Conservation (phyloP, 148 eudicot genomes). For the Rhododendron henanense region DNA sequence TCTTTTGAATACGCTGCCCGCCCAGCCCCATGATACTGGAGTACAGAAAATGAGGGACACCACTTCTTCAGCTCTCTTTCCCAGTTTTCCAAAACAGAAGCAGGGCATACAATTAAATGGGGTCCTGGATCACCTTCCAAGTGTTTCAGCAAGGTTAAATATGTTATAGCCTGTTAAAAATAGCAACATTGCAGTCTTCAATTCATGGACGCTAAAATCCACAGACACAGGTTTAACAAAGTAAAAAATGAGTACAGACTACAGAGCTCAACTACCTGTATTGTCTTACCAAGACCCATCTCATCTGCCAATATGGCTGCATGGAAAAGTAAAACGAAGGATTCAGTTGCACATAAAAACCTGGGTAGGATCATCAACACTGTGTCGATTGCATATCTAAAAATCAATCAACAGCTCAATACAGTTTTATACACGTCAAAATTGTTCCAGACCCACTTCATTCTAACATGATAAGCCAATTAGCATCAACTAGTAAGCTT, state of each 20-base stretch:
- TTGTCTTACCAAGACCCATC: slow-evolving; percentile 99
- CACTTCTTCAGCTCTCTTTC: slow-evolving; percentile 91
- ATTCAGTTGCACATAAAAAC: slow-evolving; percentile 2
- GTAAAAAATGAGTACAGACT: not conserved
- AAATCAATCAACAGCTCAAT: not conserved
- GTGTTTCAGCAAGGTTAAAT: slow-evolving; percentile 77
- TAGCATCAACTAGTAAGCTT: not conserved
- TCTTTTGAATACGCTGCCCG: slow-evolving; percentile 72
- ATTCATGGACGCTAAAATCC: slow-evolving; percentile 13
- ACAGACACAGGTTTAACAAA: not conserved
- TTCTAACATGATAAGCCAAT: not conserved
- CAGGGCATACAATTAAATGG: slow-evolving; percentile 94
- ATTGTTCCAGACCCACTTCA: not conserved
- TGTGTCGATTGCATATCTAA: not conserved
- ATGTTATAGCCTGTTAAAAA: slow-evolving; percentile 77
- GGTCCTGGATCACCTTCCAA: slow-evolving; percentile 94
- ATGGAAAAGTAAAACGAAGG: slow-evolving; percentile 13
- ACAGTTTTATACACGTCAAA: not conserved
- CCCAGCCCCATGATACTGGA: slow-evolving; percentile 86
- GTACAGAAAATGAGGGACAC: slow-evolving; percentile 85
- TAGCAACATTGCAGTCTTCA: not conserved
- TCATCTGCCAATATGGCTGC: slow-evolving; percentile 99
- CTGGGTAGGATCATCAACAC: not conserved
- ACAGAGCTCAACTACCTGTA: slow-evolving; percentile 56
- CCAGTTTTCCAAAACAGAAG: slow-evolving; percentile 98